phyloP scores from a whole-genome alignment of 1,139 yeast genomes.

The Pichia sp. region DNA sequence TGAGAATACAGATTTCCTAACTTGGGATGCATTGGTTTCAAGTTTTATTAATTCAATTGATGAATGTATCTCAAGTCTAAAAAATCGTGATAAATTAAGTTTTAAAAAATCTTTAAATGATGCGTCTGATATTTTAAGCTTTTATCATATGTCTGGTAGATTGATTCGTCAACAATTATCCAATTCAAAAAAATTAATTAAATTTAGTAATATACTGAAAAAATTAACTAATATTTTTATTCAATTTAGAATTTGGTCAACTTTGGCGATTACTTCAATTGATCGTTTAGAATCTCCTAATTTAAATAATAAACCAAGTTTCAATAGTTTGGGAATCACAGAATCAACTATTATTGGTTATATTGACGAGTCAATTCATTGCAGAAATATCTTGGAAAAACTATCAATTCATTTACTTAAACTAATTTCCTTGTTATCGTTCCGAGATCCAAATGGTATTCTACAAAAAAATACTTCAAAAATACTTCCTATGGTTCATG shows the following conservation, averaged over 20 bases:
- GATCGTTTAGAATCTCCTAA: constrained; percentile 5
- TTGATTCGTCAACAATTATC: constrained; percentile 46
- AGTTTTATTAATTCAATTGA: constrained; percentile 43
- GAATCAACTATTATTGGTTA: constrained; percentile 21
- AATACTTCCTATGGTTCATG: constrained; percentile 55
- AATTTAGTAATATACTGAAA: constrained; percentile 44
- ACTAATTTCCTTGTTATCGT: constrained; percentile 23
- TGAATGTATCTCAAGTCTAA: constrained; percentile 43
- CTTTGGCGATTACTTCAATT: constrained; percentile 5
- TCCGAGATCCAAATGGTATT: constrained; percentile 29
- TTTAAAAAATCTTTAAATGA: constrained; percentile 49
- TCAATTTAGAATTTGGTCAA: constrained; percentile 48
- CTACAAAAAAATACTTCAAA: constrained; percentile 25
- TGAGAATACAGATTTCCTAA: constrained; percentile 50
- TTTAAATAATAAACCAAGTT: constrained; percentile 36
- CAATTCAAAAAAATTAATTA: constrained; percentile 39
- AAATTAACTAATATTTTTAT: constrained; percentile 49
- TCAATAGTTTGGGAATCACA: constrained; percentile 28
- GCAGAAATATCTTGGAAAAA: constrained; percentile 33
- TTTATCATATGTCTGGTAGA: constrained; percentile 47
- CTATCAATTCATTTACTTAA: constrained; percentile 32
- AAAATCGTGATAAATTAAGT: constrained; percentile 42
- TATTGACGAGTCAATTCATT: constrained; percentile 36
- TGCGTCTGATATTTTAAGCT: constrained; percentile 43
- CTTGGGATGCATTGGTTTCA: constrained; percentile 51